These are phyloP conservation scores for Aspergillus ochraceoroseus DNA, from an alignment of 2,329 filamentous ascomycete genomes.

Conservation along the genomic window DNA sequence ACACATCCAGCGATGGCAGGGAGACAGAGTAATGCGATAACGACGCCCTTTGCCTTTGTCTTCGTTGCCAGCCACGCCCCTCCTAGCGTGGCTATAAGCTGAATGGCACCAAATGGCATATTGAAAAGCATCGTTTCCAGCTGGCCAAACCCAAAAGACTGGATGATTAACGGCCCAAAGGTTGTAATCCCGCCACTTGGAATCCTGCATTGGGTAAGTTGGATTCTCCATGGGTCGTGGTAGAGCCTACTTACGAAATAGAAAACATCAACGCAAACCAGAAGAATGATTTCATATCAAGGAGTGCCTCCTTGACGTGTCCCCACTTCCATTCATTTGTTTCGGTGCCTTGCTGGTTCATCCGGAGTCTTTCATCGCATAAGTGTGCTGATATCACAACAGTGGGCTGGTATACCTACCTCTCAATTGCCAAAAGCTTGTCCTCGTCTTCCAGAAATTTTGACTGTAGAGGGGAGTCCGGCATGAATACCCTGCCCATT, in stretches of 20 bases:
- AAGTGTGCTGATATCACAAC: slow-evolving; percentile 1
- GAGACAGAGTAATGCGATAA: slow-evolving; percentile 52
- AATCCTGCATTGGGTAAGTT: slow-evolving; percentile 36
- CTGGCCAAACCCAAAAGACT: slow-evolving; percentile 53
- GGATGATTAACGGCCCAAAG: slow-evolving; percentile 56
- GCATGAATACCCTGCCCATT: slow-evolving; percentile 51
- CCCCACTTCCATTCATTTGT: slow-evolving; percentile 49
- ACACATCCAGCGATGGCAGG: slow-evolving; percentile 55
- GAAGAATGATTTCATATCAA: slow-evolving; percentile 58
- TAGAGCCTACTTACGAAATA: slow-evolving; percentile 44
- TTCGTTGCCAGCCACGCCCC: slow-evolving; percentile 53
- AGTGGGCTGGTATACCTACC: slow-evolving; percentile 25
- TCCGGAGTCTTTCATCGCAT: slow-evolving; percentile 39
- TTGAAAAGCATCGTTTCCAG: slow-evolving; percentile 58
- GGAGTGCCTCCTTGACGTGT: slow-evolving; percentile 51
- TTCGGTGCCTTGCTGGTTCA: slow-evolving; percentile 47
- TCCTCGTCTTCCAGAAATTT: slow-evolving; percentile 55
- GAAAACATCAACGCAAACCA: slow-evolving; percentile 53
- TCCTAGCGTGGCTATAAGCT: slow-evolving; percentile 56
- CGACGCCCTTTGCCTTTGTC: slow-evolving; percentile 53
- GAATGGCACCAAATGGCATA: slow-evolving; percentile 57
- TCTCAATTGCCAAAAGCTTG: slow-evolving; percentile 55
- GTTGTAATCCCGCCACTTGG: slow-evolving; percentile 56
- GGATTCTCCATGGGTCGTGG: background rate
- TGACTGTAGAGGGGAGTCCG: slow-evolving; percentile 59